These are phyloP conservation scores for Alternaria gansuensis DNA, from an alignment of 2,329 filamentous ascomycete genomes.

Conservation along the genomic window DNA sequence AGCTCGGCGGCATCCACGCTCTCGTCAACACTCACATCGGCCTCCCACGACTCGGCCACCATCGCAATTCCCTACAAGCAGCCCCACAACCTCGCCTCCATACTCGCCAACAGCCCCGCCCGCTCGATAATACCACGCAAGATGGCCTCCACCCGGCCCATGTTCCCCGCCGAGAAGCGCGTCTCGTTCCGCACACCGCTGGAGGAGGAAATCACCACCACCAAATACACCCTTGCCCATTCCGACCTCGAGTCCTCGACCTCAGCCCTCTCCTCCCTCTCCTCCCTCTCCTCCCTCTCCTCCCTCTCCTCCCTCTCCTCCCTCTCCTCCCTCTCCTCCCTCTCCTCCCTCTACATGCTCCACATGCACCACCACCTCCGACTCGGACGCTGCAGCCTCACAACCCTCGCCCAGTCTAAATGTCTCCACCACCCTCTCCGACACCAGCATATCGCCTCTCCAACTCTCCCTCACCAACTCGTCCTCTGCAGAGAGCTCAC, in stretches of 20 bases:
- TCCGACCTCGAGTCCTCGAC: constrained; percentile 62
- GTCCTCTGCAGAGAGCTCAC: constrained; percentile 39
- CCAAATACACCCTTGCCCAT: constrained; percentile 64
- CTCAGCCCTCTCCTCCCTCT: constrained; percentile 43
- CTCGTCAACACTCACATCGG: constrained; percentile 54
- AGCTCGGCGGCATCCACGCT: constrained; percentile 50
- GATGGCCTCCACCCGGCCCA: constrained; percentile 55
- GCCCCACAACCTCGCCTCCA: constrained; percentile 57
- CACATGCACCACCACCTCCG: constrained; percentile 19
- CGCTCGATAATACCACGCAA: constrained; percentile 49
- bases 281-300: constrained; percentile 29
- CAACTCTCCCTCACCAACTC: constrained; percentile 22
- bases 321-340: constrained; percentile 41
- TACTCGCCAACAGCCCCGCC: constrained; percentile 58
- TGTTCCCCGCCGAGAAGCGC: constrained; percentile 66
- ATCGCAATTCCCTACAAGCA: constrained; percentile 57
- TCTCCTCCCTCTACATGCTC: constrained; percentile 28
- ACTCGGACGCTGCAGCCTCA: constrained; percentile 24
- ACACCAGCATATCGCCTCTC: constrained; percentile 28
- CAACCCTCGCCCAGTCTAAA: constrained; percentile 28
- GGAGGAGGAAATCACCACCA: constrained; percentile 67
- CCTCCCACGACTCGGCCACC: constrained; percentile 52
- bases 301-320: constrained; percentile 34
- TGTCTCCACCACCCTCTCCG: constrained; percentile 22
- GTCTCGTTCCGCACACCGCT: constrained; percentile 65